Evolutionary conservation across 2,329 filamentous ascomycete species (phyloP).

Genomic region (Thielaviopsis punctulata): DNA sequence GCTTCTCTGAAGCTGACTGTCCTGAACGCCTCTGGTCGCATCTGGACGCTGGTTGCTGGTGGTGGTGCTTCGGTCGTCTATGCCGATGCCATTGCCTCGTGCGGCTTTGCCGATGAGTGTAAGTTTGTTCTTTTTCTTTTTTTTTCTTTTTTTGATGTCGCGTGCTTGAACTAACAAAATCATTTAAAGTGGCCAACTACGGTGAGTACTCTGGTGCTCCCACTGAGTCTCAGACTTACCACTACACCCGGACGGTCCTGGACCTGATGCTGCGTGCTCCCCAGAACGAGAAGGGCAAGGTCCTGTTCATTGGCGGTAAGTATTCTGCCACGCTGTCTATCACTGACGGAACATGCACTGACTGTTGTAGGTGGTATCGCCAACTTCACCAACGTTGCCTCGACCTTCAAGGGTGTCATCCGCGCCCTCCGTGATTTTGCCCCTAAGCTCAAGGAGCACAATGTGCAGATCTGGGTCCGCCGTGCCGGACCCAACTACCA

Average conservation of each 20-base stretch:
- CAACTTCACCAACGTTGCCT: constrained; percentile 99
- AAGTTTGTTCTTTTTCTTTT: constrained; percentile 1
- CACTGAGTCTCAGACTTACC: constrained; percentile 96
- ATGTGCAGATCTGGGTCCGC: constrained; percentile 91
- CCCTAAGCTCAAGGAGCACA: constrained; percentile 78
- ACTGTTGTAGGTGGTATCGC: constrained; percentile 55
- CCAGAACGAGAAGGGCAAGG: constrained; percentile 74
- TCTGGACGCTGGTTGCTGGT: constrained; percentile 97
- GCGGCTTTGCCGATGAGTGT: constrained; percentile 78
- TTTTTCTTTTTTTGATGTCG: neutral
- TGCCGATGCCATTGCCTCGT: constrained; percentile 92
- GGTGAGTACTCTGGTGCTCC: constrained; percentile 98
- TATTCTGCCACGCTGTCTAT: neutral
- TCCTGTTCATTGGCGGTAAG: constrained; percentile 86
- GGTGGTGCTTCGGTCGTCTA: constrained; percentile 99
- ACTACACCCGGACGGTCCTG: constrained; percentile 93
- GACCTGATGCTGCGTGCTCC: constrained; percentile 95
- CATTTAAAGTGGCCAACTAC: constrained; percentile 63
- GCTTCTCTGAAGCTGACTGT: constrained; percentile 97
- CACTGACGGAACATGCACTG: neutral
- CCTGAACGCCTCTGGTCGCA: constrained; percentile 74
- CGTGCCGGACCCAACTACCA: constrained; percentile 91
- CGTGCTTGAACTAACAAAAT: neutral
- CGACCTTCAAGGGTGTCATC: constrained; percentile 99
- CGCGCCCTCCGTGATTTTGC: constrained; percentile 83